Evolutionary conservation across 2,329 filamentous ascomycete genomes (phyloP).

Genomic region (Paraphoma sp.): DNA sequence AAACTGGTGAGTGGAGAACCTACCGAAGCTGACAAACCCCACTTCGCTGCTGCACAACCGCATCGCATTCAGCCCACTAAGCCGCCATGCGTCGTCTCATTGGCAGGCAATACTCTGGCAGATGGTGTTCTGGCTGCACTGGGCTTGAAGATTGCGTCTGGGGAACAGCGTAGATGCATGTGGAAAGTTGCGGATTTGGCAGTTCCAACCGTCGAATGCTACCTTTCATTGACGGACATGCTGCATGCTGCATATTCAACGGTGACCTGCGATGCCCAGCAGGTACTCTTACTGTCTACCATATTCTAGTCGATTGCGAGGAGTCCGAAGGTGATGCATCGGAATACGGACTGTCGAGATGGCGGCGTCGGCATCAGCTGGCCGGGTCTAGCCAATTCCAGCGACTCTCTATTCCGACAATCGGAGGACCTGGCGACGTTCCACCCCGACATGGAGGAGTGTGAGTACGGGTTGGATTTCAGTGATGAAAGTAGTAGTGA

Average conservation of each 20-base stretch:
- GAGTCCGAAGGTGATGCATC: not conserved
- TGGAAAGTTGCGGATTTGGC: constrained; percentile 9
- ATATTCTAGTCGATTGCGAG: not conserved
- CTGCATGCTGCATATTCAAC: not conserved
- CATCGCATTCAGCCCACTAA: constrained; percentile 6
- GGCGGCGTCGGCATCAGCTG: not conserved
- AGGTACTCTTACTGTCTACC: not conserved
- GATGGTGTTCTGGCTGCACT: constrained; percentile 3
- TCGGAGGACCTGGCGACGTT: not conserved
- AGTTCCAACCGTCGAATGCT: constrained; percentile 4
- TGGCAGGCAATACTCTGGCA: constrained; percentile 9
- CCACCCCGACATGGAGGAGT: no score
- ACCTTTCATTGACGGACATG: not conserved
- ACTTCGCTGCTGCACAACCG: constrained; percentile 12
- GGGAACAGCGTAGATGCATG: constrained; percentile 4
- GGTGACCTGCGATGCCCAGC: not conserved
- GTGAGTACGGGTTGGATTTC: no score
- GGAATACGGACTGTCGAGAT: not conserved
- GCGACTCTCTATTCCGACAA: not conserved
- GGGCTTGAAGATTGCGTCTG: constrained; percentile 6
- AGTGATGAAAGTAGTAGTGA: no score
- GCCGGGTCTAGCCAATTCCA: not conserved
- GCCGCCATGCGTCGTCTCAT: constrained; percentile 3
- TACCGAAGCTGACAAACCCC: constrained; percentile 27
- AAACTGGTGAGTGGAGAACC: not conserved